These are phyloP conservation scores for Linum usitatissimum DNA, from an alignment of 345 rosid genomes.

Conservation along the genomic window DNA sequence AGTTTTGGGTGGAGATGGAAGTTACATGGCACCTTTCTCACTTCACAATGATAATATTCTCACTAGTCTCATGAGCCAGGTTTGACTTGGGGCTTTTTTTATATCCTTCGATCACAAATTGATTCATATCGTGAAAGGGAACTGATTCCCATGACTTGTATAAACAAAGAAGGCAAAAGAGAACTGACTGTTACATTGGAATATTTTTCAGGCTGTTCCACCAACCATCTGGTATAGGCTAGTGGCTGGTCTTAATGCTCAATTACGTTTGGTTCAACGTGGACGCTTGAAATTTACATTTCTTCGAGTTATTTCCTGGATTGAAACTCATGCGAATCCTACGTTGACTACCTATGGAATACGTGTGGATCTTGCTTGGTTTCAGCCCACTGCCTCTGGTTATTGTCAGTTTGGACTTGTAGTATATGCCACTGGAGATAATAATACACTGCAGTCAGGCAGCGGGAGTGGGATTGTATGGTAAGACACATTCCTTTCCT, in stretches of 20 bases:
- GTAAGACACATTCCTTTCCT: slow-evolving; percentile 21
- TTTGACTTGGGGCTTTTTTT: slow-evolving; percentile 14
- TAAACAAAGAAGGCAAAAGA: background rate
- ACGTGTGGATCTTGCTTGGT: slow-evolving; percentile 66
- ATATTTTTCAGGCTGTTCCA: slow-evolving; percentile 50
- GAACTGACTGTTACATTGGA: background rate
- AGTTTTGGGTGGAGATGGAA: slow-evolving; percentile 84
- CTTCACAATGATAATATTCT: slow-evolving; percentile 74
- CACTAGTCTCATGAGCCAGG: slow-evolving; percentile 92
- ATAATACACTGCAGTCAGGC: slow-evolving; percentile 11
- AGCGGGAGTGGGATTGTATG: slow-evolving; percentile 28
- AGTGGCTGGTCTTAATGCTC: slow-evolving; percentile 90
- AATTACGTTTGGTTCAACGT: slow-evolving; percentile 60
- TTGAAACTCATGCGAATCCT: slow-evolving; percentile 92
- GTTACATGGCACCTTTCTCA: slow-evolving; percentile 80
- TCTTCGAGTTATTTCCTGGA: slow-evolving; percentile 62
- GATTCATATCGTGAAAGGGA: background rate
- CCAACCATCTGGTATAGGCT: slow-evolving; percentile 88
- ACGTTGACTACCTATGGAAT: slow-evolving; percentile 49
- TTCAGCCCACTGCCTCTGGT: slow-evolving; percentile 65
- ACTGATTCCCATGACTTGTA: background rate
- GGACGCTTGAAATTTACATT: slow-evolving; percentile 63
- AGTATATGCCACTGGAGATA: slow-evolving; percentile 33
- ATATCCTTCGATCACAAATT: background rate
- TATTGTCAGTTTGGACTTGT: slow-evolving; percentile 76